These are phyloP conservation scores for Leccinum ponderosum DNA, from an alignment of 1,284 basidiomycete species.

Conservation along the genomic window DNA sequence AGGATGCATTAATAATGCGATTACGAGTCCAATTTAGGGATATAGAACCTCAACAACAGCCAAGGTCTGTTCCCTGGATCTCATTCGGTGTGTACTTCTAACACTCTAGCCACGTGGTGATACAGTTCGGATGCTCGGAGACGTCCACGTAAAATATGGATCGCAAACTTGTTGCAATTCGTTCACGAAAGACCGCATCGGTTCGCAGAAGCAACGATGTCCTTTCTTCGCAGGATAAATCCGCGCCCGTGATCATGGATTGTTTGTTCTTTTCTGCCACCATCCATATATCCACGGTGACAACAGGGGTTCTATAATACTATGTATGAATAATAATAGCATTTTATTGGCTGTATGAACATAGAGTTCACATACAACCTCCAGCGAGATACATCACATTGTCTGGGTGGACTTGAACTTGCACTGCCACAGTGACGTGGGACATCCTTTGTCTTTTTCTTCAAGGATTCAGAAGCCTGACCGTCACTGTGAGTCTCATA, in stretches of 20 bases:
- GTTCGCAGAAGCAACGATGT: slow-evolving; percentile 12
- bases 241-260: slow-evolving; percentile 11
- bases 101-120: neutral
- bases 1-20: slow-evolving; percentile 84
- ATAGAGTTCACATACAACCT: slow-evolving; percentile 38
- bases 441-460: slow-evolving; percentile 40
- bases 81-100: neutral
- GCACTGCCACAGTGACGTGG: slow-evolving; percentile 14
- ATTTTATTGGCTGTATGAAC: neutral
- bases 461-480: neutral
- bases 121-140: slow-evolving; percentile 6
- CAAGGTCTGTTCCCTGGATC: slow-evolving; percentile 13
- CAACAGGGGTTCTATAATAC: slow-evolving; percentile 5
- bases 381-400: slow-evolving; percentile 55
- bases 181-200: slow-evolving; percentile 14
- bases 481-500: neutral
- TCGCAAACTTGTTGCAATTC: slow-evolving; percentile 16
- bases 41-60: slow-evolving; percentile 5
- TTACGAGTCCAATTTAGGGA: slow-evolving; percentile 44
- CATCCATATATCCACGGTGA: neutral
- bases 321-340: slow-evolving; percentile 4
- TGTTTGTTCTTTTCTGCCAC: neutral
- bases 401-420: slow-evolving; percentile 38
- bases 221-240: slow-evolving; percentile 15
- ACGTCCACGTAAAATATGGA: slow-evolving; percentile 13